A percentile compares a stretch with the other conserved stretches of the same genome.
phyloP scores from a whole-genome alignment of 1,284 basidiomycete genomes.

The Cutaneotrichosporon sp. region DNA sequence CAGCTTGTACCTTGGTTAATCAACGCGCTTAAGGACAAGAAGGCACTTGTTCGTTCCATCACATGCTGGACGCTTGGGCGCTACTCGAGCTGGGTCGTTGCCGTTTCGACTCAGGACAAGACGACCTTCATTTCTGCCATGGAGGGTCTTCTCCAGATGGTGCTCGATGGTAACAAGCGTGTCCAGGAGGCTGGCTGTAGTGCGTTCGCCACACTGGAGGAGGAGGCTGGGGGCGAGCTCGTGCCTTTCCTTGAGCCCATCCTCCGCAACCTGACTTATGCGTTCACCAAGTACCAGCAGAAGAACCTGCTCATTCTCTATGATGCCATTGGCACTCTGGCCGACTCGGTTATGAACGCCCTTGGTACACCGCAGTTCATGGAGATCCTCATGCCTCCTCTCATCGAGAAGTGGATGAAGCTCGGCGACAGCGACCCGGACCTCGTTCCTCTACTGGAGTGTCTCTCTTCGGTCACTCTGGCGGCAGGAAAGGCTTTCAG shows the following conservation, averaged over 20 bases:
- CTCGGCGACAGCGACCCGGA: slow-evolving; percentile 87
- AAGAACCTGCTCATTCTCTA: slow-evolving; percentile 99
- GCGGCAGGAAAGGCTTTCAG: slow-evolving; percentile 89
- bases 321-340: slow-evolving; percentile 95
- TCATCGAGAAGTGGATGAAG: slow-evolving; percentile 83
- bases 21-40: slow-evolving; percentile 81
- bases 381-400: slow-evolving; percentile 92
- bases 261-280: slow-evolving; percentile 86
- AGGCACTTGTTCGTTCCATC: slow-evolving; percentile 96
- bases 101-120: slow-evolving; percentile 74
- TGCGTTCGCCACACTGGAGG: slow-evolving; percentile 96
- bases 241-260: slow-evolving; percentile 93
- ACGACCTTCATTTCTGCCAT: slow-evolving; percentile 93
- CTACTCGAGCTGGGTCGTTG: slow-evolving; percentile 90
- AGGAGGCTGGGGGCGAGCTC: slow-evolving; percentile 87
- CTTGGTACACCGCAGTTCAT: slow-evolving; percentile 82
- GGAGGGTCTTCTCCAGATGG: slow-evolving; percentile 95
- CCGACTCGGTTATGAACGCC: slow-evolving; percentile 87
- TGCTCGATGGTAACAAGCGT: slow-evolving; percentile 98
- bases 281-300: slow-evolving; percentile 97
- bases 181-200: slow-evolving; percentile 99
- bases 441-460: slow-evolving; percentile 92
- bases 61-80: slow-evolving; percentile 99
- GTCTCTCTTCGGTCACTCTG: slow-evolving; percentile 94
- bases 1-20: slow-evolving; percentile 90